A percentile compares a stretch with the other conserved stretches of the same genome.
Conservation (phyloP, 2,329 filamentous ascomycete genomes). For the Microthyrium microscopicum region DNA sequence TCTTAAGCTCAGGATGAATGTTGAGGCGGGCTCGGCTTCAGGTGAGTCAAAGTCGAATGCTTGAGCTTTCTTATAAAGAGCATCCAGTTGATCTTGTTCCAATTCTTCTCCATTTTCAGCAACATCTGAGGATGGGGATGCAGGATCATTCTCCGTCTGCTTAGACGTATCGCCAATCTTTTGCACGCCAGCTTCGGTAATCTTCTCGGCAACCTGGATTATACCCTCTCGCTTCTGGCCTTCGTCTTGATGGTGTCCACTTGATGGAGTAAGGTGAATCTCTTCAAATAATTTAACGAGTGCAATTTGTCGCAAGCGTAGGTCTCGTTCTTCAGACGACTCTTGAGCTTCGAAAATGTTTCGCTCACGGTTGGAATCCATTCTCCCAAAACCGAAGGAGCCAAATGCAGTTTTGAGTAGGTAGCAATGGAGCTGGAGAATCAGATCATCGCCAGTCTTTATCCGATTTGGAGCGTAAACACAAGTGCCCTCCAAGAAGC, state of each 20-base stretch:
- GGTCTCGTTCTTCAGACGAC: constrained; percentile 64
- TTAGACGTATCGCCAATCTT: constrained; percentile 33
- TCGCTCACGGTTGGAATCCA: constrained; percentile 53
- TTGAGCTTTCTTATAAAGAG: constrained; percentile 87
- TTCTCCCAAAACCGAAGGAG: constrained; percentile 41
- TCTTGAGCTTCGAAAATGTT: constrained; percentile 74
- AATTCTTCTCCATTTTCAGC: constrained; percentile 77
- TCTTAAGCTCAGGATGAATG: constrained; percentile 67
- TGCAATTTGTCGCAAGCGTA: constrained; percentile 72
- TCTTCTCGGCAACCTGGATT: constrained; percentile 63
- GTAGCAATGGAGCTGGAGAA: constrained; percentile 68
- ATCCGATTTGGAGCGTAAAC: constrained; percentile 78
- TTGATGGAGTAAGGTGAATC: constrained; percentile 63
- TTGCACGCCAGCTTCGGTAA: constrained; percentile 53
- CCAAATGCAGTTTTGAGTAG: constrained; percentile 61
- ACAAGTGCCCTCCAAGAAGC: constrained; percentile 70
- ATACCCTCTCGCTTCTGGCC: constrained; percentile 71
- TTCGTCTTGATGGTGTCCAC: constrained; percentile 55
- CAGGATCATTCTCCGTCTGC: constrained; percentile 27
- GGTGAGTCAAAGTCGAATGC: constrained; percentile 91
- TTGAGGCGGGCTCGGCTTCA: constrained; percentile 64
- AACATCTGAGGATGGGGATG: constrained; percentile 44
- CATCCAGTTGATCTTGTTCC: constrained; percentile 88
- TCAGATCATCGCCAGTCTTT: constrained; percentile 86
- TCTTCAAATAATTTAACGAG: constrained; percentile 81